Percentiles rank a stretch among this genome's conserved stretches.
phyloP scores from a whole-genome alignment of 345 rosid species.

The Eucalyptus melliodora region DNA sequence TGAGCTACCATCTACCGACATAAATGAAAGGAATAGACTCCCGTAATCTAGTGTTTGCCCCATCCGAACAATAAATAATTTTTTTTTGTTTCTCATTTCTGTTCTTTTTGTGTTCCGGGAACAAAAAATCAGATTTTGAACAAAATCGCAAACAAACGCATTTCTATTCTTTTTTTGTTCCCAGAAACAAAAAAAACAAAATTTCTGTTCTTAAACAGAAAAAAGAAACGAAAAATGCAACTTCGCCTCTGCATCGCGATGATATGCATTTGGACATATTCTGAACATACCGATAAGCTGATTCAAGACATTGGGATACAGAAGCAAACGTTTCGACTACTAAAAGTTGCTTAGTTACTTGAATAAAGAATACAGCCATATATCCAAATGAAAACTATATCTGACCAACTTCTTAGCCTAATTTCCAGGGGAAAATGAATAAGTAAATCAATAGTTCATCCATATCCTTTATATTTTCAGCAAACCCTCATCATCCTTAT shows the following conservation, averaged over 20 bases:
- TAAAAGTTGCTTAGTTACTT: not conserved
- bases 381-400: not conserved
- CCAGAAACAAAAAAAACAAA: too few relatives aligned
- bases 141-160: too few relatives aligned
- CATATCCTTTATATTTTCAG: not conserved
- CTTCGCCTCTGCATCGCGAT: conserved; percentile 46
- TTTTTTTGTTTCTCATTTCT: too few relatives aligned
- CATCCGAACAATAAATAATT: too few relatives aligned
- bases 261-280: conserved; percentile 26
- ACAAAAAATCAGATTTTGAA: too few relatives aligned
- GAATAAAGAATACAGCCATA: not conserved
- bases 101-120: too few relatives aligned
- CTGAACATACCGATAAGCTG: not conserved
- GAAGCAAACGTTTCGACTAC: not conserved
- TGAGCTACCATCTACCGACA: too few relatives aligned
- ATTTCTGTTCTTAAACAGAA: too few relatives aligned
- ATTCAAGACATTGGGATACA: not conserved
- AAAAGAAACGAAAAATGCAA: not conserved
- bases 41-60: too few relatives aligned
- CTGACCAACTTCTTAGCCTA: not conserved
- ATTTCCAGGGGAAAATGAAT: not conserved
- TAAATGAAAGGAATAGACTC: too few relatives aligned
- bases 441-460: not conserved
- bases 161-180: too few relatives aligned
- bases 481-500: not conserved